Evolutionary conservation across 2,329 filamentous ascomycete genomes (phyloP).

Genomic region (Xylariaceae sp.): DNA sequence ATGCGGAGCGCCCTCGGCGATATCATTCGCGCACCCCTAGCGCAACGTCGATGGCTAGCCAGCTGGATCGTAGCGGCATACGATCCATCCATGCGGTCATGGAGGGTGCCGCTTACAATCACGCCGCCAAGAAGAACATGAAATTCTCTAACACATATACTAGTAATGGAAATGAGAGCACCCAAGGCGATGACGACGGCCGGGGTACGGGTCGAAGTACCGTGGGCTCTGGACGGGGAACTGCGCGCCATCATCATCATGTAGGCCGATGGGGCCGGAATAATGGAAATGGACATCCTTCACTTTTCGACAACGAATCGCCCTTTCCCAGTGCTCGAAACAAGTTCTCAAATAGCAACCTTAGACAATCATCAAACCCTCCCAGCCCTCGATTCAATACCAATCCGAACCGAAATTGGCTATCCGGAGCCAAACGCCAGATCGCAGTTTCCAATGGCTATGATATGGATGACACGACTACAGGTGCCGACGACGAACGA

Average conservation of each 20-base stretch:
- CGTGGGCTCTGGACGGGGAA: constrained; percentile 62
- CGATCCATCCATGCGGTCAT: constrained; percentile 67
- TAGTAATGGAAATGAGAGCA: constrained; percentile 52
- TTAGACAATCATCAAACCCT: constrained; percentile 64
- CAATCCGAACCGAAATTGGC: constrained; percentile 20
- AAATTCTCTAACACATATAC: constrained; percentile 86
- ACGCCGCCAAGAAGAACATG: constrained; percentile 82
- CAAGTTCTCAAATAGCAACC: constrained; percentile 58
- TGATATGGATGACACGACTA: constrained; percentile 76
- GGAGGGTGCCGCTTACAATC: constrained; percentile 50
- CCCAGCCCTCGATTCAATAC: constrained; percentile 60
- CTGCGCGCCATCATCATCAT: constrained; percentile 74
- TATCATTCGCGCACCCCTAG: constrained; percentile 95
- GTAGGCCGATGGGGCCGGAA: constrained; percentile 69
- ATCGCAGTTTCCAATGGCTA: constrained; percentile 63
- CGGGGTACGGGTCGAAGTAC: constrained; percentile 61
- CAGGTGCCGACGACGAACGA: constrained; percentile 79
- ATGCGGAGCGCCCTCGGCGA: constrained; percentile 63
- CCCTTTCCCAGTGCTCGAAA: constrained; percentile 68
- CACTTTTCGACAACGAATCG: constrained; percentile 73
- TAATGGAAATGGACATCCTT: constrained; percentile 64
- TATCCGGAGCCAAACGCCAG: constrained; percentile 47
- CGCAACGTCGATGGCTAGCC: constrained; percentile 77
- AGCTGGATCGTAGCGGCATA: constrained; percentile 59
- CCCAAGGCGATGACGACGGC: constrained; percentile 65